Conservation (phyloP, 202 grass and related monocot genomes). For the Schoenoplectus triqueter region DNA sequence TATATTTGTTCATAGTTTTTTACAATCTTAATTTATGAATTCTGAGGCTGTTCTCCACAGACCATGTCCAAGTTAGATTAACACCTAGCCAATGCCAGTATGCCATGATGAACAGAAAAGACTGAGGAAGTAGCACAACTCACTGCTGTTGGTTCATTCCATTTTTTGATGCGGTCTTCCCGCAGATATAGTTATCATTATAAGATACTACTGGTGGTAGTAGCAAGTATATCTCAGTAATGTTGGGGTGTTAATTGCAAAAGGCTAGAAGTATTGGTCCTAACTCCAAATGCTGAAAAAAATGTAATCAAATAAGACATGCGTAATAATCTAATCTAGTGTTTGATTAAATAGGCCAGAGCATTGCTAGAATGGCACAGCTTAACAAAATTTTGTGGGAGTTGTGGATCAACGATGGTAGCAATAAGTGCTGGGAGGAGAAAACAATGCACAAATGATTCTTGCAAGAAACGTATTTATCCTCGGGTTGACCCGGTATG, state of each 20-base stretch:
- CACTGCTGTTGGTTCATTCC: not conserved
- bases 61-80: not conserved
- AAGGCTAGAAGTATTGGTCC: not conserved
- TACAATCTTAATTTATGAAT: no score
- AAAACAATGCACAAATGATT: slow-evolving; percentile 77
- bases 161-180: not conserved
- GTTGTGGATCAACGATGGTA: slow-evolving; percentile 67
- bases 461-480: slow-evolving; percentile 92
- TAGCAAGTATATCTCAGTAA: not conserved
- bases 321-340: not conserved
- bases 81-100: not conserved
- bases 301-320: not conserved
- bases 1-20: not conserved
- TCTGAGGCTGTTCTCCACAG: not conserved
- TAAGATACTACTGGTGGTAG: not conserved
- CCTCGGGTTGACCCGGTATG: slow-evolving; percentile 87
- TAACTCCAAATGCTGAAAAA: not conserved
- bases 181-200: not conserved
- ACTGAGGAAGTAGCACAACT: not conserved
- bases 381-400: slow-evolving; percentile 72
- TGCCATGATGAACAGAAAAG: not conserved
- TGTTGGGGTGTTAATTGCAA: not conserved
- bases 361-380: slow-evolving; percentile 85
- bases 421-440: slow-evolving; percentile 77
- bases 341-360: slow-evolving; percentile 55